Percentiles rank a stretch among this genome's conserved stretches.
These are phyloP conservation scores for Tricharina praecox DNA, from an alignment of 495 filamentous ascomycete genomes.

Conservation along the genomic window DNA sequence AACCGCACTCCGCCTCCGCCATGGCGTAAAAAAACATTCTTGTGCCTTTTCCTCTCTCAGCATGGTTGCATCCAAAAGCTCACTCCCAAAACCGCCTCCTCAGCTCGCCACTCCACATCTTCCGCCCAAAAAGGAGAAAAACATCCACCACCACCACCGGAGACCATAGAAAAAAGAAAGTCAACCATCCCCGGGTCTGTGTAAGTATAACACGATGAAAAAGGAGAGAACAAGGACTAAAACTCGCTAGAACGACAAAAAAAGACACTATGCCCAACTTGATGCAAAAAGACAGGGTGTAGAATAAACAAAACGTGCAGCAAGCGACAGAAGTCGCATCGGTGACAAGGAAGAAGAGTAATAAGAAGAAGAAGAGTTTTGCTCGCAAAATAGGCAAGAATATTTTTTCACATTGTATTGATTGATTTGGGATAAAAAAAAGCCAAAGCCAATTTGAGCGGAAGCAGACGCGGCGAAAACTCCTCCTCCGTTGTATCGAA, in stretches of 20 bases:
- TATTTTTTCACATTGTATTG: conserved; percentile 11
- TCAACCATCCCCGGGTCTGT: conserved; percentile 6
- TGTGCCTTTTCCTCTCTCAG: conserved; percentile 4
- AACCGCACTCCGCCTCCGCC: not conserved
- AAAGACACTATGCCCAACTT: conserved; percentile 5
- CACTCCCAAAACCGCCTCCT: not conserved
- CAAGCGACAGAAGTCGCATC: not conserved
- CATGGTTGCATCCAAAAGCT: conserved; percentile 4
- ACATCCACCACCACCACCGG: no score
- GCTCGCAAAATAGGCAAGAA: conserved; percentile 3
- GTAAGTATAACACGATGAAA: conserved; percentile 11
- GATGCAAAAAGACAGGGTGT: conserved; percentile 3
- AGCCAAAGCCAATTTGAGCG: conserved; percentile 28
- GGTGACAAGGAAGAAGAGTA: not conserved
- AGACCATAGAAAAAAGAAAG: no score
- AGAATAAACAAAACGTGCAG: conserved; percentile 1
- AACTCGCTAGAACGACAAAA: conserved; percentile 7
- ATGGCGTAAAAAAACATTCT: conserved; percentile 1
- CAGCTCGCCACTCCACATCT: not conserved
- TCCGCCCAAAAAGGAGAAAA: not conserved
- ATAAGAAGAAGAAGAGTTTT: conserved; percentile 2
- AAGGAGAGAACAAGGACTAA: conserved; percentile 14
- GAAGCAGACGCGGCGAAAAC: conserved; percentile 27
- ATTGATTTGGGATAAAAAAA: no score
- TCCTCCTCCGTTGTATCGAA: conserved; percentile 11